Base-by-base conservation (phyloP, 2,329 filamentous ascomycete genomes). In the Cercospora zeina region DNA sequence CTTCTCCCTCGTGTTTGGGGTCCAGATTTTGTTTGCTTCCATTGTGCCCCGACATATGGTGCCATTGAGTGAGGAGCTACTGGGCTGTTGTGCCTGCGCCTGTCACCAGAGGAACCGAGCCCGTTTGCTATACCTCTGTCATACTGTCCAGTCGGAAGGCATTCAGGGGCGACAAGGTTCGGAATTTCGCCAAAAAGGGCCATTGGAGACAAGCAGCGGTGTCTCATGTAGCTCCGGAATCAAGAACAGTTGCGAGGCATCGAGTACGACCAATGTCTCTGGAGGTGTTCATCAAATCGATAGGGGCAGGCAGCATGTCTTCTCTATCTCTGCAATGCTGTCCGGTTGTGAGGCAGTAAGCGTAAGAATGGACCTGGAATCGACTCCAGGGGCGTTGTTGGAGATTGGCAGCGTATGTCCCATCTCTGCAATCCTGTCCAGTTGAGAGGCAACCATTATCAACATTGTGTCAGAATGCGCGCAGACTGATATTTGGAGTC, bases 131-230 rank as follows among this genome's bases (percentile, higher is more conserved):
- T 3, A 45, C 21, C 39, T 45, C 39, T 24, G 19, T 45, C 10
- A 45, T 45, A 24, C 21, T 13, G 1, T 10, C 39, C 3, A 10
- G 4, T 45, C 19, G 16, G 6, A 19, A 45, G 39, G 39, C 39
- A 24, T 3, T 16, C 39, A 21, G 21, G 21, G 4, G 13, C 39
- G 0, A 7, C 1, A 45, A 16, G 4, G 19, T 24, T 3, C 39
- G 10, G 16, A 2, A 2, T 1, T 21, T 0, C 16, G 21, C 2
- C 5, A 16, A 0, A 3, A 5, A 3, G 1, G 39, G 3, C 39
- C 39, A 6, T 9, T 2, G 3, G 39, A 45, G 39, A 45, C 39
- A 45, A 2, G 11, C 11, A 27, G 24, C 24, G 3, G 3, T 27
- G 24, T 6, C 24, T 27, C 24, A 27, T 27, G 24, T 27, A 27